Base-by-base conservation (phyloP, 257 asterid genomes). In the Solanum gracilifrons region DNA sequence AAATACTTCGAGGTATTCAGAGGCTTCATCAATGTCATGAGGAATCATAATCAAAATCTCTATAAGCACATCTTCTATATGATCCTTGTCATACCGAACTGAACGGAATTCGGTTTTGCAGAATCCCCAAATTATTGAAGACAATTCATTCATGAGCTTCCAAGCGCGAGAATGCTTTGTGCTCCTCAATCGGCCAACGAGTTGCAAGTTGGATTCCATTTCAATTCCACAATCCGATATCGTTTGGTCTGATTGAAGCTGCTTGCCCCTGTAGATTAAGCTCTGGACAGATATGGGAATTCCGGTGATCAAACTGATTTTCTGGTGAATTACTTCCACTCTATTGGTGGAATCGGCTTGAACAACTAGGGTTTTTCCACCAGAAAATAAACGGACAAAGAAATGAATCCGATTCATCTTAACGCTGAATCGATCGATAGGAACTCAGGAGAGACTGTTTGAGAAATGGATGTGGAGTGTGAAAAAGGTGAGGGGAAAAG, bases 71-170 rank as follows among this genome's bases (percentile, higher is more conserved):
- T 25, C 7, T 64, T 64, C 4, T n/a, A 64, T 27, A 46, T 6
- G 62, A 71, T 13, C 85, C 68, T 4, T 89, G 85, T 60, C 46
- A 8, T 1, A 16, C 12, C 0, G 25, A 69, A 69, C 5, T n/a
- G 7, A 27, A 82, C 5, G 21, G 8, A 6, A 31, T 83, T 90
- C 82, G 83, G 87, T 90, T 89, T 92, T 92, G 88, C 66, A 90
- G 13, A 93, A 90, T 73, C 69, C 58, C 29, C 92, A 55, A 55
- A 55, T 55, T 55, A 55, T 82, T 1, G 94, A 90, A 18, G 93
- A 90, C 25, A 95, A 88, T 3, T 90, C 96, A 82, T 92, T 88
- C 64, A 97, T 60, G 73, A 66, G 73, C 73, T 66, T 25, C 73
- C 73, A 66, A 66, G 33, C 20, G 9, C 3, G 33, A 66, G 33